Conservation (phyloP, 2,329 filamentous ascomycete genomes). For the Epichloe amarillans region DNA sequence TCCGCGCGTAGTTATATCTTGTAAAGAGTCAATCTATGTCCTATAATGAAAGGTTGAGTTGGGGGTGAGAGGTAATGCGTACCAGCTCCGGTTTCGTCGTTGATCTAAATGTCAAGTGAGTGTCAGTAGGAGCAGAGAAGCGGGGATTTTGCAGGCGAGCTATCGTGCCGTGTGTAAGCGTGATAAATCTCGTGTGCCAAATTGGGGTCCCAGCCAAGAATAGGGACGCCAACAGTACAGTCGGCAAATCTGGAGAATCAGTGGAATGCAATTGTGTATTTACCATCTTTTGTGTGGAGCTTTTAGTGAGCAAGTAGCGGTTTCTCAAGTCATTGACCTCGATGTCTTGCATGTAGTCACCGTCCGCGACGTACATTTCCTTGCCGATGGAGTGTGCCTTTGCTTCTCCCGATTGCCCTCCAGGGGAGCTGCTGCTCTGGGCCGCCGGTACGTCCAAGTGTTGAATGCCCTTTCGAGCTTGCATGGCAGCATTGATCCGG, state of each 20-base stretch:
- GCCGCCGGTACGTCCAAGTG: slow-evolving; percentile 83
- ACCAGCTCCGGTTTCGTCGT: slow-evolving; percentile 99
- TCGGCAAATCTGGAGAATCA: slow-evolving; percentile 24
- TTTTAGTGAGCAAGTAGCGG: slow-evolving; percentile 92
- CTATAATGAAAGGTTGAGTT: slow-evolving; percentile 15
- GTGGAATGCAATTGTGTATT: slow-evolving; percentile 44
- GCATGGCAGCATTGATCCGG: slow-evolving; percentile 69
- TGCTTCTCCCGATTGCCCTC: slow-evolving; percentile 3
- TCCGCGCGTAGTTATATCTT: slow-evolving; percentile 97
- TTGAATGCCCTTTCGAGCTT: slow-evolving; percentile 79
- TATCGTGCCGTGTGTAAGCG: slow-evolving; percentile 62
- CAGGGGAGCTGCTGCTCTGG: slow-evolving; percentile 18
- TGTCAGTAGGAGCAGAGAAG: slow-evolving; percentile 92
- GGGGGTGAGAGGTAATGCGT: slow-evolving; percentile 43
- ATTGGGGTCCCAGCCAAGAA: background rate
- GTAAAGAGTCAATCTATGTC: slow-evolving; percentile 38
- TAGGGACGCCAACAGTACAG: slow-evolving; percentile 17
- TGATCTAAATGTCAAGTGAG: slow-evolving; percentile 84
- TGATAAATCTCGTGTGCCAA: slow-evolving; percentile 38
- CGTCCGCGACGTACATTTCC: slow-evolving; percentile 88
- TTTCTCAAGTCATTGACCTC: slow-evolving; percentile 97
- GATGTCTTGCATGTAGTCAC: slow-evolving; percentile 97
- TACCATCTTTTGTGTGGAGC: slow-evolving; percentile 99
- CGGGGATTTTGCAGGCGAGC: slow-evolving; percentile 40
- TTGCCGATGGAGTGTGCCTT: slow-evolving; percentile 7